These are phyloP conservation scores for Kwoniella shandongensis DNA, from an alignment of 768 basidiomycete genomes.

Conservation along the genomic window DNA sequence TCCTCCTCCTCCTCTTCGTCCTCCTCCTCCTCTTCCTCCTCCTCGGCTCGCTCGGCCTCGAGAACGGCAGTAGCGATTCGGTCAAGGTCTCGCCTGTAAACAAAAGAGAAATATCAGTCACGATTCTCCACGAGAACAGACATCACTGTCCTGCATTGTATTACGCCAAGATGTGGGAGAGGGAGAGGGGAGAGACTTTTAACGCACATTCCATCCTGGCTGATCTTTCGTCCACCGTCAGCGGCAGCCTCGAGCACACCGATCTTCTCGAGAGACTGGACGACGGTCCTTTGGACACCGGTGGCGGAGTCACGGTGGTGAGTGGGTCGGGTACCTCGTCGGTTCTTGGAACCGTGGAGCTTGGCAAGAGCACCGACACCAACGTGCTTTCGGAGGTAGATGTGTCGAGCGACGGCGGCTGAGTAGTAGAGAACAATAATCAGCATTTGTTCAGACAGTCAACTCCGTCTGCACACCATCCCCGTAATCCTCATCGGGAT, in stretches of 20 bases:
- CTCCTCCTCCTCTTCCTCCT: conserved; percentile 50
- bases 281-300: conserved; percentile 88
- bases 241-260: conserved; percentile 91
- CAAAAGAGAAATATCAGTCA: neutral
- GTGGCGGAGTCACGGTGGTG: conserved; percentile 86
- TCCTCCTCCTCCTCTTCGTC: conserved; percentile 45
- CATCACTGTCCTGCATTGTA: neutral
- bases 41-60: conserved; percentile 54
- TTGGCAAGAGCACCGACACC: conserved; percentile 79
- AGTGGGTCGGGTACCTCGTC: conserved; percentile 93
- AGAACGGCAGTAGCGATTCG: conserved; percentile 56
- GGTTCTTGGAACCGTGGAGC: conserved; percentile 93
- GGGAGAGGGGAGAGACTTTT: neutral
- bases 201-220: conserved; percentile 81
- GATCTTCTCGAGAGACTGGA: conserved; percentile 97
- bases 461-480: too few relatives aligned
- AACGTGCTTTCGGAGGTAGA: conserved; percentile 97
- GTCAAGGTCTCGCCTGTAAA: conserved; percentile 42
- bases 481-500: too few relatives aligned
- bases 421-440: neutral
- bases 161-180: neutral
- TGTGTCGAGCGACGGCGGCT: conserved; percentile 98
- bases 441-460: neutral
- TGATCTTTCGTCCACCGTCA: conserved; percentile 92
- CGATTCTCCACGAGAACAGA: too few relatives aligned